Conservation (phyloP, 1,284 basidiomycete species). For the Cutaneotrichosporon cavernicola region DNA sequence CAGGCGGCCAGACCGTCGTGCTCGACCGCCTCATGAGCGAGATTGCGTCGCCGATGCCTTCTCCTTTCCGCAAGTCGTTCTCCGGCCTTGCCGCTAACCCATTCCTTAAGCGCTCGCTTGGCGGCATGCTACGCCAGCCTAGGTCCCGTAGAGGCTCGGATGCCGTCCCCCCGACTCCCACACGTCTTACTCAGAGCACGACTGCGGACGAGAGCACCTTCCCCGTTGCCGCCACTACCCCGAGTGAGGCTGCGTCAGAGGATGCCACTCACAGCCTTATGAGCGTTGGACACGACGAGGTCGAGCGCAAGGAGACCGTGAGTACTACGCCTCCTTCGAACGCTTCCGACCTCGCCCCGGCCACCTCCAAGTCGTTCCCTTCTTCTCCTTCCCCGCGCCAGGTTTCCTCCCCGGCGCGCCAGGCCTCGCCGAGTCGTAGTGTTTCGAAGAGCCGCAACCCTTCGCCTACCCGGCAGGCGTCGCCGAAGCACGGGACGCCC, state of each 20-base stretch:
- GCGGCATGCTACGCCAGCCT: conserved; percentile 7
- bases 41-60: conserved; percentile 4
- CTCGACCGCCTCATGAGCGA: conserved; percentile 6
- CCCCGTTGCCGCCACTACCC: not conserved
- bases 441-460: not conserved
- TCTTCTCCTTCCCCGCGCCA: not conserved
- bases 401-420: not conserved
- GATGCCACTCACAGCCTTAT: not conserved
- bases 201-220: not conserved
- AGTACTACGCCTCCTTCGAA: not conserved
- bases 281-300: not conserved
- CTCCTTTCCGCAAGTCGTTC: conserved; percentile 6
- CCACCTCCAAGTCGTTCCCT: not conserved
- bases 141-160: not conserved
- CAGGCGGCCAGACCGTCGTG: not conserved
- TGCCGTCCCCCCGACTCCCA: not conserved
- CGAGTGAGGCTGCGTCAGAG: not conserved
- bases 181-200: conserved; percentile 2
- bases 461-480: not conserved
- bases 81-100: conserved; percentile 9
- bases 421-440: not conserved
- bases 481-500: not conserved
- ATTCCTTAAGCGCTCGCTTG: conserved; percentile 22
- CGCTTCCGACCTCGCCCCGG: not conserved
- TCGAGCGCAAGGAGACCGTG: not conserved